phyloP scores from a whole-genome alignment of 768 basidiomycete species.

The Pleurotus giganteus region DNA sequence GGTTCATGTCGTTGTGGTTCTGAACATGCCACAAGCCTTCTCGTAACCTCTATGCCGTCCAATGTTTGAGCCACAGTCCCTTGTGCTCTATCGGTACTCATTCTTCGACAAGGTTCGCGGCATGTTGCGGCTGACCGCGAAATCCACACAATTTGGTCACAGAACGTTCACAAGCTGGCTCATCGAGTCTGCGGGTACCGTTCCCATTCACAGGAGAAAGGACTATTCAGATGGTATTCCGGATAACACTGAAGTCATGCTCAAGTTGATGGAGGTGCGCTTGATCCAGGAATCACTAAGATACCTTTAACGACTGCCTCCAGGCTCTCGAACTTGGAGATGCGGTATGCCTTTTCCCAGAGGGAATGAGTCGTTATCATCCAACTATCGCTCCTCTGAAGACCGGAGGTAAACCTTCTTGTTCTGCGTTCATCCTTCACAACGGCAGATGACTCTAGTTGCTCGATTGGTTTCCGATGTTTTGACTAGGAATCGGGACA shows the following conservation, averaged over 20 bases:
- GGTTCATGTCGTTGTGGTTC: not conserved
- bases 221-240: slow-evolving; percentile 54
- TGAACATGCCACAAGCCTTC: slow-evolving; percentile 42
- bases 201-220: slow-evolving; percentile 77
- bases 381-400: slow-evolving; percentile 86
- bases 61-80: slow-evolving; percentile 38
- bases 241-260: slow-evolving; percentile 73
- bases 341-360: slow-evolving; percentile 82
- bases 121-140: slow-evolving; percentile 83
- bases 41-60: slow-evolving; percentile 72
- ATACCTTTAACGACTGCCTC: slow-evolving; percentile 9
- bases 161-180: slow-evolving; percentile 88
- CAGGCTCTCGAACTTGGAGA: slow-evolving; percentile 77
- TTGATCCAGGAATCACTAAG: not conserved
- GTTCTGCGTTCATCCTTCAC: not conserved
- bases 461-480: slow-evolving; percentile 81
- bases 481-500: slow-evolving; percentile 62
- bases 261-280: slow-evolving; percentile 61
- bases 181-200: slow-evolving; percentile 84
- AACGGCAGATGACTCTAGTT: slow-evolving; percentile 40
- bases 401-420: slow-evolving; percentile 63
- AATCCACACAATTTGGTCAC: slow-evolving; percentile 82
- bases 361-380: slow-evolving; percentile 83
- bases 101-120: slow-evolving; percentile 55
- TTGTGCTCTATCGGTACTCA: slow-evolving; percentile 1